phyloP scores from a whole-genome alignment of 306 rosid genomes.

The Fagus sylvatica region DNA sequence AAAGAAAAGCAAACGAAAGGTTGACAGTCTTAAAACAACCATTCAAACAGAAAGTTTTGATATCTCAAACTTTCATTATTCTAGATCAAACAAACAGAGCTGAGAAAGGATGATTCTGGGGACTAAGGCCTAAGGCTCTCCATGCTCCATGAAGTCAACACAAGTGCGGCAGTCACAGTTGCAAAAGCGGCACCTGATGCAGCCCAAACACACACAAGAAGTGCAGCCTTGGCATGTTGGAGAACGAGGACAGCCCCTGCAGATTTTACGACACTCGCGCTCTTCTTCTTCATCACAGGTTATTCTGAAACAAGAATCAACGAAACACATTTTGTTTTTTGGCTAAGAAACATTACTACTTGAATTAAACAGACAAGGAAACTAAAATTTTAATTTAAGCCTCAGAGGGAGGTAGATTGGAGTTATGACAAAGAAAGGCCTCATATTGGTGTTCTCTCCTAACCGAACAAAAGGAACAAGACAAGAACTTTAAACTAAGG shows the following conservation, averaged over 20 bases:
- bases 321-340: background rate
- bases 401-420: background rate
- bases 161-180: slow-evolving; percentile 51
- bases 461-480: too few relatives aligned
- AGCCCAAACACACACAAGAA: slow-evolving; percentile 46
- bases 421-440: too few relatives aligned
- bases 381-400: too few relatives aligned
- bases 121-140: slow-evolving; percentile 15
- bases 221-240: slow-evolving; percentile 44
- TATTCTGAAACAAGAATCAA: slow-evolving; percentile 28
- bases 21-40: background rate
- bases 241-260: slow-evolving; percentile 37
- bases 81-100: too few relatives aligned
- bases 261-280: slow-evolving; percentile 27
- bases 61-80: background rate
- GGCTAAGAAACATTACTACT: too few relatives aligned
- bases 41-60: background rate
- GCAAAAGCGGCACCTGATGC: slow-evolving; percentile 51
- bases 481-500: too few relatives aligned
- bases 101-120: background rate
- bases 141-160: slow-evolving; percentile 44
- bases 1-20: background rate
- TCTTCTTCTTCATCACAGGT: slow-evolving; percentile 41
- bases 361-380: too few relatives aligned
- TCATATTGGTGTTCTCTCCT: too few relatives aligned